phyloP scores from a whole-genome alignment of 1,139 yeast species.

The Neolecta irregularis region DNA sequence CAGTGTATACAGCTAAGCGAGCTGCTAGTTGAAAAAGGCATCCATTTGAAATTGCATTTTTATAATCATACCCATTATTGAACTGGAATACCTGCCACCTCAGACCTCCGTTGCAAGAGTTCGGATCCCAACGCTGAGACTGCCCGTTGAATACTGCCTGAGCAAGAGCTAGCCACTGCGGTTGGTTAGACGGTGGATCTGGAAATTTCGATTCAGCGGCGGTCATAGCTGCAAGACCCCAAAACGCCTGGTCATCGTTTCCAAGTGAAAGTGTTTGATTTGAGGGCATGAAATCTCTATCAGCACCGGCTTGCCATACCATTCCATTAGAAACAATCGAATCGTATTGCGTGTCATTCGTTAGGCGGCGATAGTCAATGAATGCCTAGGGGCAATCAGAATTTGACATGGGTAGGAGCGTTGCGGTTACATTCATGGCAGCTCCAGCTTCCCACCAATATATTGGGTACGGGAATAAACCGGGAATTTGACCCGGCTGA shows the following conservation, averaged over 20 bases:
- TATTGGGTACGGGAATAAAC: slow-evolving; percentile 61
- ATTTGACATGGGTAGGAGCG: not conserved
- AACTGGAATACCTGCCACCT: slow-evolving; percentile 76
- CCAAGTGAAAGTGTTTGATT: slow-evolving; percentile 70
- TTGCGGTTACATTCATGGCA: slow-evolving; percentile 33
- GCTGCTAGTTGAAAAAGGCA: slow-evolving; percentile 66
- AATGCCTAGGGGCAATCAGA: slow-evolving; percentile 27
- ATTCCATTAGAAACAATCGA: slow-evolving; percentile 42
- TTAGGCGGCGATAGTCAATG: slow-evolving; percentile 49
- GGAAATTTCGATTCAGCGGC: slow-evolving; percentile 73
- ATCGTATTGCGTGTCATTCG: slow-evolving; percentile 47
- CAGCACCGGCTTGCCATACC: slow-evolving; percentile 48
- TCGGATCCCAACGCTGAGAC: slow-evolving; percentile 58
- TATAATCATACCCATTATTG: slow-evolving; percentile 64
- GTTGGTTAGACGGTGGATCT: slow-evolving; percentile 37
- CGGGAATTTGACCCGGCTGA: no score
- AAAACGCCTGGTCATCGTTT: slow-evolving; percentile 83
- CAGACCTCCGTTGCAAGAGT: slow-evolving; percentile 55
- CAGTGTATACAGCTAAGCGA: slow-evolving; percentile 57
- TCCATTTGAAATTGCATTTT: slow-evolving; percentile 66
- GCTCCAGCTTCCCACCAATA: slow-evolving; percentile 97
- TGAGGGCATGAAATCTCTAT: slow-evolving; percentile 55
- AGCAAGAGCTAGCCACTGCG: slow-evolving; percentile 54
- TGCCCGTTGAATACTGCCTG: slow-evolving; percentile 66
- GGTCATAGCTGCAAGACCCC: slow-evolving; percentile 73